Evolutionary conservation across 345 rosid genomes (phyloP), one percentile per base, ranked within the genome.

Genomic region (Bruguiera gymnorhiza): DNA sequence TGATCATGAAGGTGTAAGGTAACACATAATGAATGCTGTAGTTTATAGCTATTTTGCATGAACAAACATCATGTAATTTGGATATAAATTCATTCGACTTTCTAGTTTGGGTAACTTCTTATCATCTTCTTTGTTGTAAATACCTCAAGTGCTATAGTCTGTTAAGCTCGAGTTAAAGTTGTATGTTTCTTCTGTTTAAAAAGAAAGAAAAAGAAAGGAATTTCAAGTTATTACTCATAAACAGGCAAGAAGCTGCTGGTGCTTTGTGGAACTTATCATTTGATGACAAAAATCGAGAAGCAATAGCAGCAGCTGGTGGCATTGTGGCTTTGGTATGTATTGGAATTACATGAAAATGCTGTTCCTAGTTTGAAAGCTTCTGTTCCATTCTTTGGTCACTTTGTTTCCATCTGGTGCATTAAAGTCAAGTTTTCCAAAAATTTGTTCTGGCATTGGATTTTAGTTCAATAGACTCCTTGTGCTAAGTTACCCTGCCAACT

Each of bases 171-270:
- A 52, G 66, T 31, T 23, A 34, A 58, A 52, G 29, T 65, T 51
- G 43, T 57, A 48, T 6, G 43, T 48, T 53, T 20, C 11, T 48
- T 15, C 58, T 55, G 24, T 46, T 60, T 61, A 62, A 53, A 55
- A 54, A 54, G n/a, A 7, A 6, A 26, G 16, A 23, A 20, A 37
- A 34, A 19, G 19, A 23, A 0, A 18, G 32, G 21, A 20, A 39
- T 32, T 66, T 34, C 66, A 66, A 51, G 29, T 72, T 24, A 31
- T 58, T 51, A 24, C 37, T 65, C 31, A 5, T 27, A 55, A 26
- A 72, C 68, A 78, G 85, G 75, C 80, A 78, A 43, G 82, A 81
- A 71, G 82, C 82, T 32, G 80, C 82, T 52, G 85, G 85, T 70
- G 82, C 85, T 46, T 70, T 78, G 39, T 78, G 85, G 85, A 81